Evolutionary conservation across 225 moss, liverwort and hornwort genomes (phyloP).

Genomic region (Marchantia paleacea): DNA sequence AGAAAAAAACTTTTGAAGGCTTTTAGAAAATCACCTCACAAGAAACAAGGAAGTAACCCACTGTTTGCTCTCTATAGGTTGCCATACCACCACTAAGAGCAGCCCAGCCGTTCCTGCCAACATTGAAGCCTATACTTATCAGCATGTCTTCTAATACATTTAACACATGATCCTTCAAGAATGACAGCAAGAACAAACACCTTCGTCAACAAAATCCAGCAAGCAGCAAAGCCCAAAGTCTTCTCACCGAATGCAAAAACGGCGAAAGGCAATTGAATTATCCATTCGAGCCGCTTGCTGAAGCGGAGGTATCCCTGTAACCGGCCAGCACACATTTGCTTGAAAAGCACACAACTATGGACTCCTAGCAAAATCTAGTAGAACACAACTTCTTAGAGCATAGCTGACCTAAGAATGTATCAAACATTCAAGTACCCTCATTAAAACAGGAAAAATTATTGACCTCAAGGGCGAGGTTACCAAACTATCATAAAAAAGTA

Average conservation of each 20-base stretch:
- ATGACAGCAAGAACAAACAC: background rate
- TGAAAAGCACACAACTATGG: background rate
- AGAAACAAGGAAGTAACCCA: constrained; percentile 27
- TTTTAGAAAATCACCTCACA: constrained; percentile 31
- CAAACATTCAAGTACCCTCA: too few relatives aligned
- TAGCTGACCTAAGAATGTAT: too few relatives aligned
- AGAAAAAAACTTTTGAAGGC: background rate
- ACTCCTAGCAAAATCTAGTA: too few relatives aligned
- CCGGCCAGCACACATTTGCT: background rate
- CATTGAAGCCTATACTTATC: background rate
- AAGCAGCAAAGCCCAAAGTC: background rate
- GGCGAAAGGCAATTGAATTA: constrained; percentile 41
- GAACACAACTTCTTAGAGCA: too few relatives aligned
- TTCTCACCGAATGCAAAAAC: constrained; percentile 41
- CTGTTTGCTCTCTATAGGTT: constrained; percentile 17
- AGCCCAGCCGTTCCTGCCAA: constrained; percentile 42
- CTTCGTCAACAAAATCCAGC: background rate
- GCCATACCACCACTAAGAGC: constrained; percentile 39
- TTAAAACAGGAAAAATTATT: too few relatives aligned
- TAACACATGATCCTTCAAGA: background rate
- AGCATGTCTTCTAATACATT: background rate
- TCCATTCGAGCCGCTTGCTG: constrained; percentile 43
- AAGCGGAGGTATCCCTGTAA: constrained; percentile 47
- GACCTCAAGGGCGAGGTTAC: too few relatives aligned
- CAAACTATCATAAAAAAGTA: too few relatives aligned